Evolutionary conservation across 495 filamentous ascomycete species (phyloP), one percentile per base, ranked within the genome.

Genomic region (Apodospora peruviana): DNA sequence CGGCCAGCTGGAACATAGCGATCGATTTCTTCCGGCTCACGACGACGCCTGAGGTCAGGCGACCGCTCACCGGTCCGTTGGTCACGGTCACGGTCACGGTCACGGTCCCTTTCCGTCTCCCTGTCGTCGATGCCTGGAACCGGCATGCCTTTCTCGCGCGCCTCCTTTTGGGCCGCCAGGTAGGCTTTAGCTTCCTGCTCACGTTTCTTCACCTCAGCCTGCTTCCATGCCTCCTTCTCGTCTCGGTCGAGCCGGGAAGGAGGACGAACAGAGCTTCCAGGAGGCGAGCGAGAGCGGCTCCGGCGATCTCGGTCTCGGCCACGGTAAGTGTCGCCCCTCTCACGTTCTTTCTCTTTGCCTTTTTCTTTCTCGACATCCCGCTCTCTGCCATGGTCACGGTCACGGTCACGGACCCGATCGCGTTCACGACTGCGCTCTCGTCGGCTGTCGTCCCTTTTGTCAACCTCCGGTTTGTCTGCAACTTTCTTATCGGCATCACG

Each of bases 181-280:
- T 79, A 80, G 12, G 72, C 72, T 52, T 76, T 79, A n/a, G 77
- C 77, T 62, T 80, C 76, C 45, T 72, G 67, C 48, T 79, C 77
- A n/a, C 77, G 73, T 48, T 75, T 71, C 60, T 71, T 77, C 40
- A 76, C 72, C 55, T 77, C 74, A 34, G 66, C 68, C 47, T 73
- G 74, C 50, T 78, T 79, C 73, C 72, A 73, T 2, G 66, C 69
- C 58, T 72, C 72, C 23, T 58, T 58, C 18, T 66, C 67, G 14
- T 58, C 57, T 17, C 55, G 58, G 46, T 56, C 58, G 8, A 67
- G 40, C 25, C 45, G 51, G 4, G 64, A 64, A 7, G 67, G 55
- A 1, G 60, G 66, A 5, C 62, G 58, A 16, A 51, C 51, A 0
- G 48, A 25, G 17, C 32, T 50, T 5, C 7, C 14, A 12, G 64